Evolutionary conservation across 1,284 basidiomycete species (phyloP), one percentile per base, ranked within the genome.

Genomic region (Anthracocystis panici-leucophaei): DNA sequence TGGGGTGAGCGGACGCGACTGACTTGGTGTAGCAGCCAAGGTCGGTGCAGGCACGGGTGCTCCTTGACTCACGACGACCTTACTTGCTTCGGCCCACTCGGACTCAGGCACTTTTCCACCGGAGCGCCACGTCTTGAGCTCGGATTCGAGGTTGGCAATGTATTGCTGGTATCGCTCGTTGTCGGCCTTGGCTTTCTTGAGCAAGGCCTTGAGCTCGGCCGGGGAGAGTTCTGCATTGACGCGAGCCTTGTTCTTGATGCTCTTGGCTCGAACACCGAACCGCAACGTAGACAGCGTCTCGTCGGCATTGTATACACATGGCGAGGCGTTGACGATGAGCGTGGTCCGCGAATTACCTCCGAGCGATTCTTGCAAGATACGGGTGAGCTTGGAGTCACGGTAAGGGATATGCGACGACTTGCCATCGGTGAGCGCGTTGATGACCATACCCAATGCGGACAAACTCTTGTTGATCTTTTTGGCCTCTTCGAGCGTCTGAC

Each of bases 401-500:
- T 99, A 99, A 0, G 97, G 97, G 62, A 99, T 93, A 85, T 99
- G 95, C 77, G 94, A 93, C 16, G 94, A 93, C 95, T 84, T 85
- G 60, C 92, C 90, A 83, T 99, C 97, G 2, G 97, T 99, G 68
- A 99, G 88, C 4, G 96, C 93, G 82, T 99, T 99, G 86, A 99
- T 99, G 85, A 99, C 97, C 95, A 99, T 99, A 52, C 97, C 97
- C 70, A 99, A 90, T 12, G 97, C 96, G 21, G 95, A 97, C 45
- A 99, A 87, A 64, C 92, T 94, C 87, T 99, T 99, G 88, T 99
- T 99, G 88, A 99, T 99, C 89, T 99, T 99, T 90, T 99, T 99
- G 14, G 97, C 97, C 86, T 99, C 97, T 86, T 99, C 97, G 14
- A 99, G 88, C 35, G 97, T 99, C 86, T 99, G 97, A 2, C 97